phyloP scores from a whole-genome alignment of 768 basidiomycete species.

The Pleurotus tuber-regium region DNA sequence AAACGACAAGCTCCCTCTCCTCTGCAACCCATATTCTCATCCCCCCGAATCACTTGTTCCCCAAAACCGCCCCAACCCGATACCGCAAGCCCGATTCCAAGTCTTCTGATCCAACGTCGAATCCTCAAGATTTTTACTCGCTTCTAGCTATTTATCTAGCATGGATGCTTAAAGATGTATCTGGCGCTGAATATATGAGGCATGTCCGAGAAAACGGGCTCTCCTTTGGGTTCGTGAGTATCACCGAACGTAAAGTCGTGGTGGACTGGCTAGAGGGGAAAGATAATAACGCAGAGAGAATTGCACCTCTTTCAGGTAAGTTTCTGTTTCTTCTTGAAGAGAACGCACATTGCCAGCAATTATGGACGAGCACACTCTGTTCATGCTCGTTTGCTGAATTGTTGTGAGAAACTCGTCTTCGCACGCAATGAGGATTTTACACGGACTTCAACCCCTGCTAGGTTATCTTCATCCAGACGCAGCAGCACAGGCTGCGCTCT shows the following conservation, averaged over 20 bases:
- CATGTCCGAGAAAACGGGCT: slow-evolving; percentile 76
- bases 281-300: slow-evolving; percentile 44
- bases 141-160: slow-evolving; percentile 84
- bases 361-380: no score
- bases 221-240: slow-evolving; percentile 73
- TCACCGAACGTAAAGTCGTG: slow-evolving; percentile 83
- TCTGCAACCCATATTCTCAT: slow-evolving; percentile 68
- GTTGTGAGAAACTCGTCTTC: no score
- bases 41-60: slow-evolving; percentile 48
- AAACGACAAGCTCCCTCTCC: slow-evolving; percentile 45
- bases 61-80: slow-evolving; percentile 75
- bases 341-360: no score
- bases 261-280: slow-evolving; percentile 83
- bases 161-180: slow-evolving; percentile 72
- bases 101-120: slow-evolving; percentile 37
- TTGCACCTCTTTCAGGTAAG: slow-evolving; percentile 44
- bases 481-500: no score
- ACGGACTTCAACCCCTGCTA: no score
- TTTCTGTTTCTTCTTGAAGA: slow-evolving; percentile 11
- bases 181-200: slow-evolving; percentile 86
- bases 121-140: slow-evolving; percentile 68
- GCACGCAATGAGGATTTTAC: no score
- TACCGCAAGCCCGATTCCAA: slow-evolving; percentile 63
- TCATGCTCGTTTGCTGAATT: no score
- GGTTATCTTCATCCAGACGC: no score